Conservation (phyloP, 2,329 filamentous ascomycete genomes). For the Colletotrichum falcatum region DNA sequence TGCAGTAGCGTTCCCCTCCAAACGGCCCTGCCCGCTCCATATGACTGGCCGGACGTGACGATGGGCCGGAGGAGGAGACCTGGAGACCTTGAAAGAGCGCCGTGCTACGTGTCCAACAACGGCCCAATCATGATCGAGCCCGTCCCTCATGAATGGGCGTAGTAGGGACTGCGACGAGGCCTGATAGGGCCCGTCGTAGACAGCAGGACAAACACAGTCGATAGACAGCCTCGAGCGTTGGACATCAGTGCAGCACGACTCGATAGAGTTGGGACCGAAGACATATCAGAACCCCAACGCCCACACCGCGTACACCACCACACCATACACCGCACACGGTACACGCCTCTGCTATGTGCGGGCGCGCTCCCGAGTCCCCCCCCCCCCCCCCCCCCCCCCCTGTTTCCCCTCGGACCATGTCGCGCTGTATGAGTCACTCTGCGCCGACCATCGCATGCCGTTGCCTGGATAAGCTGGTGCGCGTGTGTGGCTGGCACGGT, state of each 20-base stretch:
- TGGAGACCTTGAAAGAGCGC: conserved; percentile 7
- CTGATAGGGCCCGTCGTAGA: conserved; percentile 45
- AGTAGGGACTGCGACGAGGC: conserved; percentile 42
- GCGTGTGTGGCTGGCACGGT: conserved; percentile 32
- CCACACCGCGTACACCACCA: conserved; percentile 20
- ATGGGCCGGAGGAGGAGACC: conserved; percentile 14
- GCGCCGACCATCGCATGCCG: conserved; percentile 21
- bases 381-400: background rate
- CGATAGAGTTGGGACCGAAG: conserved; percentile 38
- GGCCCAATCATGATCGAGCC: conserved; percentile 29
- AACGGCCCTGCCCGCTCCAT: conserved; percentile 30
- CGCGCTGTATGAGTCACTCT: conserved; percentile 34
- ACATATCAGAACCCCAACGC: conserved; percentile 18
- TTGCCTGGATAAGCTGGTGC: conserved; percentile 10
- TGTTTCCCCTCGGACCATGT: conserved; percentile 6
- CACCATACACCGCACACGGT: conserved; percentile 1
- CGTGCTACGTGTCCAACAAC: conserved; percentile 32
- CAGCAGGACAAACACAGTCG: conserved; percentile 45
- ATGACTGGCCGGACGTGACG: conserved; percentile 27
- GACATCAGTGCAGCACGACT: conserved; percentile 42
- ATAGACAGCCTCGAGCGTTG: conserved; percentile 43
- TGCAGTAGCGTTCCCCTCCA: conserved; percentile 37
- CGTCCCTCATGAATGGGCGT: conserved; percentile 28
- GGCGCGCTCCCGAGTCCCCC: conserved; percentile 1
- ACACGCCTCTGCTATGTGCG: conserved; percentile 4